Evolutionary conservation across 371 early-diverging fungal species (phyloP), one percentile per base, ranked within the genome.

Genomic region (Mortierella sp.): DNA sequence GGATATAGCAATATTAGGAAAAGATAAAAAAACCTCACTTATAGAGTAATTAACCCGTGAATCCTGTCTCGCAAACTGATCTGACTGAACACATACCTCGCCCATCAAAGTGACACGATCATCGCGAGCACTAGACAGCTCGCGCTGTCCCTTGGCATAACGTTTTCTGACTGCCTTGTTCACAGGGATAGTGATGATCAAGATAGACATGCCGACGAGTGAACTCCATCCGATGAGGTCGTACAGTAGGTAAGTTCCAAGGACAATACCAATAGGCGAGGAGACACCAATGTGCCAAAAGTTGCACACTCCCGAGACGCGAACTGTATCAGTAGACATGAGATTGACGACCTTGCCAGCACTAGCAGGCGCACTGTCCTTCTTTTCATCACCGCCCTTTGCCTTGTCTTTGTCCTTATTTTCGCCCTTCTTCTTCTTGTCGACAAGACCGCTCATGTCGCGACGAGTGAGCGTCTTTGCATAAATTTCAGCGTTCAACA

Each of bases 271-370:
- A 26, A 88, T 85, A 37, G 93, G 92, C 1, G 87, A 85, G 5
- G 87, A 86, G 37, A 90, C 83, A 12, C 88, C 66, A 2, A 85
- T 73, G 71, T 87, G 85, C 84, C 91, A 84, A 75, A 89, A 90
- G 59, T 87, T 86, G 57, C 84, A 68, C 28, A 90, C 85, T 22
- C 88, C 87, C 12, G 89, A 83, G 28, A 97, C 86, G 52, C 94
- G 89, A 49, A 87, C 86, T 6, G 93, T 77, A 72, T 97, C 97
- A 1, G 96, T 92, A n/a, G 96, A 93, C 83, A 97, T 93, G 65
- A 97, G 75, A 77, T 94, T 97, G 73, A 93, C 93, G 64, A 97
- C 88, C 30, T 90, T 90, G 28, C 97, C 97, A 5, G 88, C 83
- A 2, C 86, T 84, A n/a, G 88, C 84, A 8, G 81, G 78, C 2